Evolutionary conservation across 1,284 basidiomycete species (phyloP), one percentile per base, ranked within the genome.

Genomic region (Sporisorium graminicola): DNA sequence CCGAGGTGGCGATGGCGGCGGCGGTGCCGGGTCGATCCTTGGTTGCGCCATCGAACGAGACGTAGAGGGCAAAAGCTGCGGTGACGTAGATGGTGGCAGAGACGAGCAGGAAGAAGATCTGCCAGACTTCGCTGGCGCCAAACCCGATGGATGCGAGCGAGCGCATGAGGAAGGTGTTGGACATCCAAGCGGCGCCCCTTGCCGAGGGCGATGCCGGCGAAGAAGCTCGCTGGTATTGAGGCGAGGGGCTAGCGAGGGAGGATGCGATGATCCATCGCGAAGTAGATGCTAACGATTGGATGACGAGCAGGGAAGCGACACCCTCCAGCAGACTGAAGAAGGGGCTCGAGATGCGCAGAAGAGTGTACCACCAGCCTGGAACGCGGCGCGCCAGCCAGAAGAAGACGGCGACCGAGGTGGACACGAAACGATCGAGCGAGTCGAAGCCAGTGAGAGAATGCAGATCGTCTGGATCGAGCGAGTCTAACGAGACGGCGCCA

Each of bases 171-270:
- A 73, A 59, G 33, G 72, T 76, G 53, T 70, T 68, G 53, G 58
- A 58, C 46, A 75, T 46, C 65, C 71, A 69, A 10, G 74, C 57
- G 31, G 74, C 65, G 16, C 57, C 59, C 37, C 37, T 47, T n/a
- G 55, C 37, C 20, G 58, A 35, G 8, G 53, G 31, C 1, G 60
- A 47, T 5, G 44, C 24, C 5, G 53, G 54, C 0, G 65, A 49
- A 3, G 65, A 7, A 13, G 93, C 92, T 49, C 90, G 88, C 60
- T n/a, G 92, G 92, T 74, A 90, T 88, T 3, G 94, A 88, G n/a
- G 89, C 87, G 63, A 87, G 87, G 78, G 97, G 88, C 65, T 94
- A 89, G 62, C 88, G 90, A 86, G 90, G 89, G 63, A 98, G 88
- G 67, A 96, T 16, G 79, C 80, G 35, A 79, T 81, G 70, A 85